Conservation (phyloP, 345 rosid species). For the Eucalyptus erythrocorys region DNA sequence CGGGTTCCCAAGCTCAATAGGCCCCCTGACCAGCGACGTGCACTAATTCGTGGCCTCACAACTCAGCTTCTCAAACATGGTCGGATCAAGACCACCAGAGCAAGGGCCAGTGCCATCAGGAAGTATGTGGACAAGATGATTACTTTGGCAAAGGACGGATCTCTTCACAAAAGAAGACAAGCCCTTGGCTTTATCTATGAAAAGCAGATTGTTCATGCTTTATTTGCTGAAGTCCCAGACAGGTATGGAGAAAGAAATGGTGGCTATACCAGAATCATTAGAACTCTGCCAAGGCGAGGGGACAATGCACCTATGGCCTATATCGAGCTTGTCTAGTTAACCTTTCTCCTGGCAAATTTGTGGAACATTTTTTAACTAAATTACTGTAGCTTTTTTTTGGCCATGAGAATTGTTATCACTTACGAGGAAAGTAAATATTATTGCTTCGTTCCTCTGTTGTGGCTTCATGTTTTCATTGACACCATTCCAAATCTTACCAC, state of each 20-base stretch:
- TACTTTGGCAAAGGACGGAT: constrained; percentile 80
- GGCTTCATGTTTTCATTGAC: background rate
- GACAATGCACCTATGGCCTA: constrained; percentile 99
- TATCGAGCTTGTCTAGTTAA: constrained; percentile 71
- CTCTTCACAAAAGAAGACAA: constrained; percentile 83
- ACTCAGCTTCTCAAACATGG: constrained; percentile 91
- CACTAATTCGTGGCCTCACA: constrained; percentile 80
- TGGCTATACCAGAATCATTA: constrained; percentile 89
- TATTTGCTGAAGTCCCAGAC: constrained; percentile 76
- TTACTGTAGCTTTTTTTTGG: background rate
- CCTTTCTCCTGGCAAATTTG: background rate
- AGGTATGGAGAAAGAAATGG: constrained; percentile 87
- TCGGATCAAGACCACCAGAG: constrained; percentile 79
- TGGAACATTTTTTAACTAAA: background rate
- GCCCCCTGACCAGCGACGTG: constrained; percentile 86
- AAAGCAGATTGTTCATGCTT: constrained; percentile 86
- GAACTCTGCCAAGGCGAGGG: constrained; percentile 91
- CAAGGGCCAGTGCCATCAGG: constrained; percentile 84
- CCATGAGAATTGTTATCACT: background rate
- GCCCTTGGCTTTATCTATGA: constrained; percentile 83
- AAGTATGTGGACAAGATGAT: constrained; percentile 91
- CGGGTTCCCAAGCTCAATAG: constrained; percentile 85
- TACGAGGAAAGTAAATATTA: background rate
- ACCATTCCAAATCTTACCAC: background rate
- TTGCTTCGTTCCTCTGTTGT: background rate